Evolutionary conservation across 2,329 filamentous ascomycete genomes (phyloP), one percentile per base, ranked within the genome.

Genomic region (Penicillium palitans): DNA sequence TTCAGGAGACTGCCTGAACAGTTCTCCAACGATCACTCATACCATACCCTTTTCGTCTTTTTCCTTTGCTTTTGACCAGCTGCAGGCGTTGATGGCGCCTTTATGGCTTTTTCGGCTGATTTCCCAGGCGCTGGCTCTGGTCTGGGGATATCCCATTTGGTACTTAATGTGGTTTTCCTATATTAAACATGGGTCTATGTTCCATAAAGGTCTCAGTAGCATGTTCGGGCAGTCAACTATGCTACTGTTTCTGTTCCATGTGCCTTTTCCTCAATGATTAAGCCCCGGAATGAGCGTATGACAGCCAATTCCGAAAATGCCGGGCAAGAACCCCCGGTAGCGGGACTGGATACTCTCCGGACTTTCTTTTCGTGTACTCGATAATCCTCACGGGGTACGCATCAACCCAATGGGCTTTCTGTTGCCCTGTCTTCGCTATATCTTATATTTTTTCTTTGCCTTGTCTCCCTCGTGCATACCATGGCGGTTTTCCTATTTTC

Each of bases 31-130:
- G 61, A 66, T 57, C 53, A 50, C 52, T 50, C 59, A 61, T 59
- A 65, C 54, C 58, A 52, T 40, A 42, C 25, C 49, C 49, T 40
- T 51, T 46, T 56, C 47, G 21, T 52, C 52, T 48, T 55, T 52
- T 60, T 53, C 50, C 60, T 59, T 60, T 53, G 57, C 55, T 52
- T 61, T 60, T 59, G 59, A 58, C 50, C 55, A 64, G 61, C 58
- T 67, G 58, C 57, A 57, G 67, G 66, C 60, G 66, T 68, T 67
- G 19, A 59, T 40, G 63, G 66, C 56, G 63, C 54, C 42, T 63
- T 58, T 37, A 37, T 51, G 42, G 40, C 47, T 57, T 54, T 33
- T 58, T 55, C 58, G 50, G 56, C 46, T 61, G 49, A 62, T 63
- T 59, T 60, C 33, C 58, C 61, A 57, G 61, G 64, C 61, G 61